Conservation (phyloP, 805 yeast species). For the Diddensiella transvaalensis region DNA sequence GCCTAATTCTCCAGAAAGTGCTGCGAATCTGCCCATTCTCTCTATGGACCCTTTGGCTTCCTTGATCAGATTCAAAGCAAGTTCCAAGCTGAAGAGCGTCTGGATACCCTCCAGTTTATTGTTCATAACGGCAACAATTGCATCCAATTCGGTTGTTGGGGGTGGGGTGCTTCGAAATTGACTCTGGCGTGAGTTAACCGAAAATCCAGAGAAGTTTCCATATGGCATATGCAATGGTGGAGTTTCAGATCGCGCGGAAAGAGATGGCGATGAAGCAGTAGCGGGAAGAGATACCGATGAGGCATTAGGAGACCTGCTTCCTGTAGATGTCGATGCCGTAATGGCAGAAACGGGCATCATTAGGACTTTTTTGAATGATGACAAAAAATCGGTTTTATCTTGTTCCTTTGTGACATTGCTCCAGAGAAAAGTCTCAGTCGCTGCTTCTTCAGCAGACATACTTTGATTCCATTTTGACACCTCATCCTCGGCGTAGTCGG, state of each 20-base stretch:
- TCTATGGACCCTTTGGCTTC: conserved; percentile 63
- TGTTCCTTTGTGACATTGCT: conserved; percentile 43
- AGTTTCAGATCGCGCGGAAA: conserved; percentile 10
- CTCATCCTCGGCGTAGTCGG: conserved; percentile 24
- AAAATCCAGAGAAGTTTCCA: conserved; percentile 9
- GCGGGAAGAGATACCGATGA: conserved; percentile 6
- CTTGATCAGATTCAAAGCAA: conserved; percentile 67
- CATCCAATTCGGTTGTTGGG: conserved; percentile 65
- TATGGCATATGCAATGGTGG: conserved; percentile 3
- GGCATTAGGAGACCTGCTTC: neutral
- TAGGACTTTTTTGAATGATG: conserved; percentile 49
- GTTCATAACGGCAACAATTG: conserved; percentile 71
- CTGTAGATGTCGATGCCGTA: conserved; percentile 2
- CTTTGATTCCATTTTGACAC: conserved; percentile 32
- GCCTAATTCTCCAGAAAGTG: conserved; percentile 32
- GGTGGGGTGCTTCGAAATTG: conserved; percentile 23
- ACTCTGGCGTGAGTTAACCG: conserved; percentile 5
- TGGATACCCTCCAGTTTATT: conserved; percentile 74
- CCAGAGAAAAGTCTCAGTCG: conserved; percentile 45
- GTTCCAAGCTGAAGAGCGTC: conserved; percentile 72
- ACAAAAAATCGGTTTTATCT: conserved; percentile 50
- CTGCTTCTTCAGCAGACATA: conserved; percentile 44
- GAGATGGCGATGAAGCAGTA: conserved; percentile 4
- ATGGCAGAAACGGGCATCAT: conserved; percentile 33
- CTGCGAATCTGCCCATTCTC: conserved; percentile 48